Base-by-base conservation (phyloP, 2,329 filamentous ascomycete genomes). In the Aureobasidium uvarum region DNA sequence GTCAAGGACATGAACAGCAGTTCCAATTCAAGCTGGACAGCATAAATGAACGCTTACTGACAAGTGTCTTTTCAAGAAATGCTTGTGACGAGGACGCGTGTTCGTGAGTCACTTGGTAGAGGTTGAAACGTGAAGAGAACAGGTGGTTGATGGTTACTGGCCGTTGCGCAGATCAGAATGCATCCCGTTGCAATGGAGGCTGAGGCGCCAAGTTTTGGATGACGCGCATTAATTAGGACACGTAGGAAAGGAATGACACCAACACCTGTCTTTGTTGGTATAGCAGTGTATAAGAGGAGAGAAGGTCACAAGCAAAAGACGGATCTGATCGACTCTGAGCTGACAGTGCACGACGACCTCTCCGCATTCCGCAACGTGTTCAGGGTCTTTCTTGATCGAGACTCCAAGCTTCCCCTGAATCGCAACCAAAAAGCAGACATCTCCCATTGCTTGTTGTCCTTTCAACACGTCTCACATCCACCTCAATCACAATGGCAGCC, bases 401-500 rank as follows among this genome's bases (percentile, higher is more conserved):
- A 25, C 39, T 46, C 55, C 28, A 16, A 48, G 41, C n/a, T 48
- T 18, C 60, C 60, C 60, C 60, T 63, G 60, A 63, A 54, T 63
- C 48, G 48, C 48, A 63, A 6, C 36, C 33, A 54, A 62, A 63
- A 63, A 54, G 28, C 38, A 43, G 20, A 18, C 1, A 10, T 33
- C 8, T 31, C 36, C 6, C 33, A 23, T 23, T 36, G 16, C 18
- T 45, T 4, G 20, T 10, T n/a, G 48, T 16, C 39, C 36, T 36
- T 31, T 38, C 31, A n/a, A 28, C 36, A 39, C 16, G 8, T 45
- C 60, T 48, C 41, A 7, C 43, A 56, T 11, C 8, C 36, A 39
- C 45, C 33, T 28, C 36, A 41, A 10, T 58, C 62, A 65, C 63
- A 64, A 68, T 68, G 67, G 64, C 80, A 74, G 76, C 79, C 51